Base-by-base conservation (phyloP, 2,329 filamentous ascomycete genomes). In the Lasiodiplodia sp. region DNA sequence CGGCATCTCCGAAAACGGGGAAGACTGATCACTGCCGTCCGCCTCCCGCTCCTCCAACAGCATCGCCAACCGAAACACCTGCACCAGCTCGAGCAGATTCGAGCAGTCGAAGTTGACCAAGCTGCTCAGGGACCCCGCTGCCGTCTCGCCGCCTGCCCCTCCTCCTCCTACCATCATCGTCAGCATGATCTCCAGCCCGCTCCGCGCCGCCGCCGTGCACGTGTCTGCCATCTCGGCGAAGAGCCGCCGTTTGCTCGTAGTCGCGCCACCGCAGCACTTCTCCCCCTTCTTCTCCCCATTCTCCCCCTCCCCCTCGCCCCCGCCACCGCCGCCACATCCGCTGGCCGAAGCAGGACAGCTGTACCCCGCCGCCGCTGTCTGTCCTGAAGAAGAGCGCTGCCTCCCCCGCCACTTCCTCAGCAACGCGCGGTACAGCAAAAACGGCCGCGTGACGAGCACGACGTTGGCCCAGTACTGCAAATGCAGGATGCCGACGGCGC, bases 21-120 rank as follows among this genome's bases (percentile, higher is more conserved):
- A 40, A 4, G 38, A 40, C 12, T 14, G 2, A 18, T 14, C 12
- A 5, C 1, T 5, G 38, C 12, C 12, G 38, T 12, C 53, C 0
- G 2, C 10, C 56, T 12, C 34, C 7, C 4, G 10, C 2, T 25
- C 44, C 11, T 52, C 60, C 60, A 64, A 5, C 44, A 51, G n/a
- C 57, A 75, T 79, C 8, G 77, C 77, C 16, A 79, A 72, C 58
- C 79, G 76, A 67, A 78, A 79, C 3, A 79, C 76, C 71, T 79
- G 78, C 40, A 77, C 69, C 23, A 77, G 66, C 6, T 77, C 73
- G 6, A 79, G 70, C 10, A 79, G 68, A 60, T 76, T 77, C 1
- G 77, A 79, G 69, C 77, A 78, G 60, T 79, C 78, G 51, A 77
- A 78, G 4, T 77, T 76, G 2, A 76, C 79, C 1, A 79, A 67